Base-by-base conservation (phyloP, 2,329 filamentous ascomycete species). In the Stachybotrys chartarum region DNA sequence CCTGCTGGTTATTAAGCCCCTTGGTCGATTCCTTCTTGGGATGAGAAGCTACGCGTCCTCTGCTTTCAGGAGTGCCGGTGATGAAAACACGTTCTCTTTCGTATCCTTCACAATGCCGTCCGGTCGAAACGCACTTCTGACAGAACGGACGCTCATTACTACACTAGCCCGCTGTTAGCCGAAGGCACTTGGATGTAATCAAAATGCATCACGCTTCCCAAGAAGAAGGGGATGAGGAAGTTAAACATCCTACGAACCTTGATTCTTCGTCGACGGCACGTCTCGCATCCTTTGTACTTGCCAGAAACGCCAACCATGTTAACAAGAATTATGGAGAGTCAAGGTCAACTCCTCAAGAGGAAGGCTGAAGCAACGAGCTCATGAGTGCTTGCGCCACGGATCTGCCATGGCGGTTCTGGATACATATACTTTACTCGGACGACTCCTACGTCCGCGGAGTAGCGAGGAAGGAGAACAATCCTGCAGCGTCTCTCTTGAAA, bases 201-300 rank as follows among this genome's bases (percentile, higher is more conserved):
- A 10, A 42, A 42, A 42, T 3, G 35, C 14, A 10, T 42, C 35
- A 10, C 14, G 35, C 35, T 42, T 42, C 35, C 5, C 35, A 14
- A 42, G 35, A 3, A 14, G 5, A 14, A 42, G 35, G 35, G 10
- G 14, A 10, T 10, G 35, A 14, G 14, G 35, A 42, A 5, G 35
- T 10, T 42, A 42, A 5, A 24, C 24, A 14, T 42, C 17, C 49
- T 39, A 60, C 75, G 59, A 70, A 83, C 82, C 66, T 82, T 83
- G 58, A 85, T 82, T 66, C 83, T 76, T 53, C 82, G 72, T 31
- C 75, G 71, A 51, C 82, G 74, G 64, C 83, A 85, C 30, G 82
- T 85, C 67, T 84, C 82, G 69, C 82, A 85, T 44, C 82, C 82
- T 67, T 84, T 84, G 66, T 81, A 85, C 67, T 84, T 85, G 53